phyloP scores from a whole-genome alignment of 495 filamentous ascomycete species.

The Xylaria cubensis region DNA sequence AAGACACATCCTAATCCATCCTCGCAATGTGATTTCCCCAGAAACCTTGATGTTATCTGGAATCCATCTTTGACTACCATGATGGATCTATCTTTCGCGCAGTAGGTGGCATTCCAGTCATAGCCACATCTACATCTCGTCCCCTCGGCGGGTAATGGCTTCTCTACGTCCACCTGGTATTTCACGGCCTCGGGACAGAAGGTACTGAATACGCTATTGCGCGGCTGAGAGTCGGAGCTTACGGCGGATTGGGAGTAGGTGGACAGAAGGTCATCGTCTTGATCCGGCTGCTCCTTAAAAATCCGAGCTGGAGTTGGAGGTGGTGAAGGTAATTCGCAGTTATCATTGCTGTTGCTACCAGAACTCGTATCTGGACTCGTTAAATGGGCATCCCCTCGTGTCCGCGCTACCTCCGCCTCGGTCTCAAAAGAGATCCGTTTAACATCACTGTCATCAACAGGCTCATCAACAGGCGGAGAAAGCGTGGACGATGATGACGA shows the following conservation, averaged over 20 bases:
- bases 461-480: slow-evolving; percentile 20
- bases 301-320: slow-evolving; percentile 40
- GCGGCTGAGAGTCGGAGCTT: slow-evolving; percentile 30
- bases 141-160: slow-evolving; percentile 33
- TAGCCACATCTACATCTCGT: slow-evolving; percentile 45
- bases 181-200: slow-evolving; percentile 48
- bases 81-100: slow-evolving; percentile 4
- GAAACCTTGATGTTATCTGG: slow-evolving; percentile 43
- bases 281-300: slow-evolving; percentile 34
- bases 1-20: slow-evolving; percentile 37
- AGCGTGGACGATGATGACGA: slow-evolving; percentile 27
- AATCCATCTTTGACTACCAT: slow-evolving; percentile 45
- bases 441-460: slow-evolving; percentile 21
- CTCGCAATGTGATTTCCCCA: slow-evolving; percentile 49
- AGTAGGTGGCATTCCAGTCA: slow-evolving; percentile 36
- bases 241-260: slow-evolving; percentile 13
- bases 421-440: background rate
- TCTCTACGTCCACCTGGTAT: slow-evolving; percentile 43
- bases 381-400: slow-evolving; percentile 24
- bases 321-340: slow-evolving; percentile 44
- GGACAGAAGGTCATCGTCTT: slow-evolving; percentile 33
- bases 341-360: slow-evolving; percentile 28
- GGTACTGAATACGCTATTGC: slow-evolving; percentile 49
- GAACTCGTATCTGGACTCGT: slow-evolving; percentile 28
- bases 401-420: slow-evolving; percentile 8